Evolutionary conservation across 2,329 filamentous ascomycete genomes (phyloP), one percentile per base, ranked within the genome.

Genomic region (Hysterium pulicare): DNA sequence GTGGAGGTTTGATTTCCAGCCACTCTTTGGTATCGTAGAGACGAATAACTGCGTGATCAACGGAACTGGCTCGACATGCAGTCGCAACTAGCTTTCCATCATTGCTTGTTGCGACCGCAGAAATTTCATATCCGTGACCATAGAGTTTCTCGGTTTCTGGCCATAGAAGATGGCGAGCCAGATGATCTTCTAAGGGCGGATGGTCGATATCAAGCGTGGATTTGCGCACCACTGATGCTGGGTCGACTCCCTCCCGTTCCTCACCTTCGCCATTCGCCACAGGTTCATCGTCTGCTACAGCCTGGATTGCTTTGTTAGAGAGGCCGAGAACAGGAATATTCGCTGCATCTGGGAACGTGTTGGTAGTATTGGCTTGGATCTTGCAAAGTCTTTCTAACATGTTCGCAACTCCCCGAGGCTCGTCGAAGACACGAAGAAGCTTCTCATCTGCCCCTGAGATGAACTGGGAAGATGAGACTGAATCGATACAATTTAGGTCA

Each of bases 381-480:
- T 78, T 82, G 49, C 83, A 84, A 2, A 95, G 75, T 7, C 73
- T 78, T 44, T 77, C 69, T 2, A 96, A 76, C 53, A 97, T 77
- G 15, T 78, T 74, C 0, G 90, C 90, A 8, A 95, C 87, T 4
- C 86, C 85, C 61, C 82, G 86, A 5, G 93, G 93, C 68, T 95
- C 84, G 58, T 86, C 84, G 67, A 98, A 98, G 2, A 98, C 91
- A 19, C 93, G 85, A 64, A 98, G 80, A n/a, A 98, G 80, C 69
- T 98, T 98, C 72, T 98, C 93, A 53, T 98, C 93, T 3, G 93
- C 93, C 5, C 93, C 93, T 2, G 90, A 95, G 17, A 97, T 85
- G 61, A 98, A 98, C 53, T 84, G 85, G 6, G 81, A 77, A 6
- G 78, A 68, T 6, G 81, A 83, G 4, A 96, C 74, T 0, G 83